Evolutionary conservation across 1,139 yeast species (phyloP).

Genomic region (Komagataea norvegica): DNA sequence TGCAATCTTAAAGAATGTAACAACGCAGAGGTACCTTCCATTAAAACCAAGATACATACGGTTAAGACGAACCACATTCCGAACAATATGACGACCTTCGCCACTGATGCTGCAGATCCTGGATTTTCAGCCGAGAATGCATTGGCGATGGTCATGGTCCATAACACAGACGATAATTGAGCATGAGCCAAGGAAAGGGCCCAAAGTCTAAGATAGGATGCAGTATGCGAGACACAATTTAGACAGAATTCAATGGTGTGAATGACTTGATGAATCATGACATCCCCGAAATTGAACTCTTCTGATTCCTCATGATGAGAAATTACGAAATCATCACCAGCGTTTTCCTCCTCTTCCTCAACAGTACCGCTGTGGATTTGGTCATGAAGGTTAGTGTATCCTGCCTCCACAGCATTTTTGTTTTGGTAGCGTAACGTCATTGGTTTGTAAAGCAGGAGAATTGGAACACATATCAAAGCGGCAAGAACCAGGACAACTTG

Average conservation of each 20-base stretch:
- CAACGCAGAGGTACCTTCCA: conserved; percentile 91
- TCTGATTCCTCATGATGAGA: conserved; percentile 26
- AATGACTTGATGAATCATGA: conserved; percentile 95
- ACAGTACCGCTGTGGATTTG: conserved; percentile 34
- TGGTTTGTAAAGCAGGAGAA: conserved; percentile 68
- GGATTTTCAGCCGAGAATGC: conserved; percentile 40
- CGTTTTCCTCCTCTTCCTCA: conserved; percentile 28
- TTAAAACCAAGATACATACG: conserved; percentile 65
- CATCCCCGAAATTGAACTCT: conserved; percentile 59
- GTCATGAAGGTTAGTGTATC: conserved; percentile 25
- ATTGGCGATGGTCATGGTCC: conserved; percentile 63
- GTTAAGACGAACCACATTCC: conserved; percentile 79
- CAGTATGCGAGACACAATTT: conserved; percentile 98
- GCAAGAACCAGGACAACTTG: conserved; percentile 55
- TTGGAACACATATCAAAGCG: conserved; percentile 73
- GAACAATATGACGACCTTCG: conserved; percentile 42
- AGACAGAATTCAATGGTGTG: conserved; percentile 98
- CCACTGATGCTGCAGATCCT: conserved; percentile 31
- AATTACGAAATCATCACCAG: conserved; percentile 24
- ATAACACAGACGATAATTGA: conserved; percentile 87
- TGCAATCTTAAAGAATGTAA: conserved; percentile 77
- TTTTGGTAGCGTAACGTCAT: conserved; percentile 36
- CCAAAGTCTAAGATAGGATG: conserved; percentile 94
- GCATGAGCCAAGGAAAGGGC: conserved; percentile 97
- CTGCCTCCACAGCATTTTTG: conserved; percentile 16